Evolutionary conservation across 805 yeast genomes (phyloP).

Genomic region (Suhomyces tanzawaensis): DNA sequence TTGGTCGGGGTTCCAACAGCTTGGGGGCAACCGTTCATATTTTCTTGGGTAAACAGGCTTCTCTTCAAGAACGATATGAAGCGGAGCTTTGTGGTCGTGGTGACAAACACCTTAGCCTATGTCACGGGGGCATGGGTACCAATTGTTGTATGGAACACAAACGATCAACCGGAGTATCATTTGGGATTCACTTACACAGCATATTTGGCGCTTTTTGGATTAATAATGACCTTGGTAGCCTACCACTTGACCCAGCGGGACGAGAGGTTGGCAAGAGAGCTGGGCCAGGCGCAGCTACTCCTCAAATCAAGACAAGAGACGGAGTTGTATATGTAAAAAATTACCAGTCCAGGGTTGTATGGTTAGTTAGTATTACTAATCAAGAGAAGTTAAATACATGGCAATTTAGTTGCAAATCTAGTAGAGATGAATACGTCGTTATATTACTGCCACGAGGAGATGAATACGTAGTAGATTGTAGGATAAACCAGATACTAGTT

Average conservation of each 20-base stretch:
- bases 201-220: constrained; percentile 28
- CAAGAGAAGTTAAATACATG: no score
- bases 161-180: constrained; percentile 28
- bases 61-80: constrained; percentile 44
- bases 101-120: constrained; percentile 39
- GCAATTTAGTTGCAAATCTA: no score
- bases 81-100: constrained; percentile 36
- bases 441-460: no score
- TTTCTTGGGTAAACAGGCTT: constrained; percentile 53
- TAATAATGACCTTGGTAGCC: constrained; percentile 26
- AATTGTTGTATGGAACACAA: constrained; percentile 39
- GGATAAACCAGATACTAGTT: no score
- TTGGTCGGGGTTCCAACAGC: constrained; percentile 46
- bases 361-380: no score
- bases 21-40: constrained; percentile 57
- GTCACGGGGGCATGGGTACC: constrained; percentile 41
- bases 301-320: no score
- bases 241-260: constrained; percentile 26
- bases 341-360: no score
- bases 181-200: constrained; percentile 19
- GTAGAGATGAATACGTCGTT: no score
- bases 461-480: no score
- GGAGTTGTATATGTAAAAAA: no score
- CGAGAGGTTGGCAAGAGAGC: constrained; percentile 6
- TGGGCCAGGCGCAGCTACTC: background rate